A percentile compares a stretch with the other conserved stretches of the same genome.
Evolutionary conservation across 495 filamentous ascomycete species (phyloP).

Genomic region (Hyaloscypha hepaticicola): DNA sequence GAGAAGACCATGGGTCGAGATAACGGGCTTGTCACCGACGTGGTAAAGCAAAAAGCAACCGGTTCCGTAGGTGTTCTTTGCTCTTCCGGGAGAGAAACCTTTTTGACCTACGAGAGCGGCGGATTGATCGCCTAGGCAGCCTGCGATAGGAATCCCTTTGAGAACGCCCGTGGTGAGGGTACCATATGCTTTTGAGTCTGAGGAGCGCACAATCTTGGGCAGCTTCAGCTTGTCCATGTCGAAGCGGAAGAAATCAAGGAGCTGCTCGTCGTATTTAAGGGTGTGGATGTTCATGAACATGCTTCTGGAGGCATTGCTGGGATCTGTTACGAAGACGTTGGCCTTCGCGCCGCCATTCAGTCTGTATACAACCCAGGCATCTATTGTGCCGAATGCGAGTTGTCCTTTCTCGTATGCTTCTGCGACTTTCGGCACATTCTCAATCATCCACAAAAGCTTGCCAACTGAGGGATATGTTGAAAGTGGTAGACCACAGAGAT

Average conservation of each 20-base stretch:
- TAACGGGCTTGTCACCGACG: slow-evolving; percentile 83
- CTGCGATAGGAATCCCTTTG: slow-evolving; percentile 72
- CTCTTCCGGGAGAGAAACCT: slow-evolving; percentile 78
- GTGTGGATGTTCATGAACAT: slow-evolving; percentile 96
- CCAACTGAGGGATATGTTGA: slow-evolving; percentile 94
- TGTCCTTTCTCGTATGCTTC: slow-evolving; percentile 75
- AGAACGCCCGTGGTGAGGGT: slow-evolving; percentile 63
- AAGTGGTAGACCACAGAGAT: slow-evolving; percentile 82
- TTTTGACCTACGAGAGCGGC: slow-evolving; percentile 89
- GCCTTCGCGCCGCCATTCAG: slow-evolving; percentile 75
- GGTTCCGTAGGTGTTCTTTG: slow-evolving; percentile 96
- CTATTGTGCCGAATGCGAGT: slow-evolving; percentile 85
- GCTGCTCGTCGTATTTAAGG: slow-evolving; percentile 76
- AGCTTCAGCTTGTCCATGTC: slow-evolving; percentile 72
- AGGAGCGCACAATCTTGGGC: slow-evolving; percentile 82
- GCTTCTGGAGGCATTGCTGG: slow-evolving; percentile 89
- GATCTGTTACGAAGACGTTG: slow-evolving; percentile 77
- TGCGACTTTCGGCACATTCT: slow-evolving; percentile 68
- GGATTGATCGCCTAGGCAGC: slow-evolving; percentile 90
- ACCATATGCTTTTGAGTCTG: slow-evolving; percentile 74
- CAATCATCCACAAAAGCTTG: slow-evolving; percentile 83
- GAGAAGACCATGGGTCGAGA: slow-evolving; percentile 83
- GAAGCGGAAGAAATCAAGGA: slow-evolving; percentile 80
- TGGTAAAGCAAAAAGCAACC: slow-evolving; percentile 95
- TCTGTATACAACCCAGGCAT: slow-evolving; percentile 86